Evolutionary conservation across 306 rosid species (phyloP), one percentile per base, ranked within the genome.

Genomic region (Comarum palustre): DNA sequence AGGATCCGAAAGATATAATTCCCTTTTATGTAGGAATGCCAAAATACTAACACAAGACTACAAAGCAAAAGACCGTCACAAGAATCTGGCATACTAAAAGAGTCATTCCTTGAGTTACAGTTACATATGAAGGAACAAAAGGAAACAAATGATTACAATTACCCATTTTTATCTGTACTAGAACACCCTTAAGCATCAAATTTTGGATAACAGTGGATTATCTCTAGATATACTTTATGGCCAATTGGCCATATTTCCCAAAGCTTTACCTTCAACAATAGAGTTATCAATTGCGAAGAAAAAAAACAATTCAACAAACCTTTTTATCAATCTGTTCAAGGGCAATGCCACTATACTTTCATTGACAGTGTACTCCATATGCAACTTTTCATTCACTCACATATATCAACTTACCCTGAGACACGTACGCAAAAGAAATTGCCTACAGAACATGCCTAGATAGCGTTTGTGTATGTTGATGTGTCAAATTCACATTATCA

Each of bases 131-230:
- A 1, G 9, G 4, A 34, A 17, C 24, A 61, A 34, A 39, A 17
- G 43, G 67, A 61, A 61, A 8, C 43, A 79, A 4, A 38, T 27
- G 36, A 41, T 22, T 52, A 34, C 72, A 51, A 51, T 78, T 87
- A 87, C 48, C 63, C 62, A 3, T n/a, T 51, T 32, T 6, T 19
- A 19, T 19, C 19, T 20, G 34, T 51, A 51, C 36, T 51, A 3
- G 34, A 69, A 51, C 34, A 22, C 14, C 14, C 20, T 32, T 20
- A 51, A 13, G 48, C 48, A 51, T 69, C 63, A 48, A 17, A 47
- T 47, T 48, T 47, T 7, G 6, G 5, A 2, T 27, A 46, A 68
- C 15, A 12, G 14, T 66, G 71, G 3, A 24, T 20, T 4, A 17
- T 25, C 19, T 29, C 3, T 14, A 60, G 16, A 17, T 16, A 4